Base-by-base conservation (phyloP, 495 filamentous ascomycete species). In the Cetradonia linearis region DNA sequence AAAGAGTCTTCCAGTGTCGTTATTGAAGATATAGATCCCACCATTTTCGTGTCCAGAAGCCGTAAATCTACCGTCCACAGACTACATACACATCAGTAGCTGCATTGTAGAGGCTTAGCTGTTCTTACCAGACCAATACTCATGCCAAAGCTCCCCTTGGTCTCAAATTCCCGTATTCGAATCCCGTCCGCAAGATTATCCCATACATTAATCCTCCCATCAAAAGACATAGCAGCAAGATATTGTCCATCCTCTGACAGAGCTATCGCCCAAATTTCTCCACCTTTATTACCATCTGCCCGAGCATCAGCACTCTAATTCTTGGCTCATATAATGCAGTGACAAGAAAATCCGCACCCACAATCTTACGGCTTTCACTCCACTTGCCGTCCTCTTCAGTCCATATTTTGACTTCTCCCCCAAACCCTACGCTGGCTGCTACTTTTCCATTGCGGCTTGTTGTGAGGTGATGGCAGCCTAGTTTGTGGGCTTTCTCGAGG, bases 1-100 rank as follows among this genome's bases (percentile, higher is more conserved):
- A 3, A 86, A 77, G 70, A 97, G 81, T 55, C 88, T 84, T 18
- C 87, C 88, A 0, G 88, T 89, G 66, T 89, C 84, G 67, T 95
- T 96, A 71, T 85, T 89, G 76, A 96, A 97, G 40, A 98, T 84
- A 68, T 96, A 96, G 55, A 98, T 81, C n/a, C 82, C 84, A 28
- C 93, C 93, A 69, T 88, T 95, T 70, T 95, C 84, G 71, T 98
- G 94, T 0, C 93, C 93, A 59, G 85, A 91, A 10, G 92, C 93
- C 52, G 91, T 90, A 66, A 92, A 83, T 60, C 80, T 82, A 56
- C 91, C 92, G 71, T 98, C 86, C 33, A 78, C 61, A 55, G 83
- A 86, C 83, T 86, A 59, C 34, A 53, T 10, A 34, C 20, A 0
- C 20, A 56, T 68, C 14, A 69, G 52, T 38, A 25, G 34, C 46